Evolutionary conservation across 208 protist genomes (phyloP).

Genomic region (Wallacemonas sp.): DNA sequence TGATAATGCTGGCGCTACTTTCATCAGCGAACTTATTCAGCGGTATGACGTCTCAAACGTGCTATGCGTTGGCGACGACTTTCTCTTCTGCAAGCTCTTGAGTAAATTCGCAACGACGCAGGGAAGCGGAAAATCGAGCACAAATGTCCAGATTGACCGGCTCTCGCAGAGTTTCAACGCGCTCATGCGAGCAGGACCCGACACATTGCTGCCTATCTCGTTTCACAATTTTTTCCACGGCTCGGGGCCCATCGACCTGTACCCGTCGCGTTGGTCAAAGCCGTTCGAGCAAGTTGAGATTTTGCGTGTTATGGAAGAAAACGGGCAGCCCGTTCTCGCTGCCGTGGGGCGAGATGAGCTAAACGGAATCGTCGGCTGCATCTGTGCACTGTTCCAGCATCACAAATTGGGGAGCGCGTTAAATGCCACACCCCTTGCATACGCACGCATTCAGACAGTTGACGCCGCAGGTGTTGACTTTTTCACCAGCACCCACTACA

Average conservation of each 20-base stretch:
- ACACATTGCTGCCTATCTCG: slow-evolving; percentile 36
- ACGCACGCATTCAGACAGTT: slow-evolving; percentile 66
- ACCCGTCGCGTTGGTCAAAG: slow-evolving; percentile 67
- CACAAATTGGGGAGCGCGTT: slow-evolving; percentile 41
- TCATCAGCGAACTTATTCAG: slow-evolving; percentile 62
- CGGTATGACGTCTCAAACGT: slow-evolving; percentile 67
- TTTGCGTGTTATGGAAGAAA: slow-evolving; percentile 63
- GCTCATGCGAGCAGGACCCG: slow-evolving; percentile 22
- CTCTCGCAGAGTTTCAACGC: slow-evolving; percentile 59
- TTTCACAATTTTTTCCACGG: slow-evolving; percentile 79
- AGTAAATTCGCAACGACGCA: slow-evolving; percentile 25
- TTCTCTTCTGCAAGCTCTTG: slow-evolving; percentile 63
- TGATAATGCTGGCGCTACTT: slow-evolving; percentile 59
- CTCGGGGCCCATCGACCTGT: slow-evolving; percentile 52
- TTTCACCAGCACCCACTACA: slow-evolving; percentile 76
- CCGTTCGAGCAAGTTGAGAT: slow-evolving; percentile 66
- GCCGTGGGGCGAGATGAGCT: slow-evolving; percentile 59
- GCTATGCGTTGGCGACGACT: slow-evolving; percentile 76
- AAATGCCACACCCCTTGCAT: slow-evolving; percentile 54
- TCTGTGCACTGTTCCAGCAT: slow-evolving; percentile 64
- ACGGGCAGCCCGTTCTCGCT: slow-evolving; percentile 47
- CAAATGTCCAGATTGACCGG: slow-evolving; percentile 51
- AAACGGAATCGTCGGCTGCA: slow-evolving; percentile 70
- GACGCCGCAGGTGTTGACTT: slow-evolving; percentile 70
- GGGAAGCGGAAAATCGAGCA: slow-evolving; percentile 13